Evolutionary conservation across 805 yeast genomes (phyloP), one percentile per base, ranked within the genome.

Genomic region (Candida adriatica): DNA sequence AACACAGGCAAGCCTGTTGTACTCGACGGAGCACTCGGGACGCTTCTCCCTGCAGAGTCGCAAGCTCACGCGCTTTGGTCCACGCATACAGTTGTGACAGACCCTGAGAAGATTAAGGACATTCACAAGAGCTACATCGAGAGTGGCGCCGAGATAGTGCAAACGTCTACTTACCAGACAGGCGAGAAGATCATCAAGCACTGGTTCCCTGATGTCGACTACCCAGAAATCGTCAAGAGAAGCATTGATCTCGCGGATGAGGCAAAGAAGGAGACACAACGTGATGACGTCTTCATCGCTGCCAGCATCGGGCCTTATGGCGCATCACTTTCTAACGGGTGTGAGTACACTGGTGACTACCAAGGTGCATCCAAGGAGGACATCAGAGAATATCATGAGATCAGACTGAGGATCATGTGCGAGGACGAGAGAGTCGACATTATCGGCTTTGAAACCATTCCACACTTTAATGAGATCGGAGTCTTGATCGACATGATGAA

Each of bases 271-370:
- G 39, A 29, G 17, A 13, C 24, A 8, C 20, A 27, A 15, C n/a
- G 16, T 3, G 17, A 18, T 5, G 31, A 33, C 5, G 33, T 47
- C 5, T 46, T 44, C 25, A 62, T 77, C 5, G 73, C 72, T 2
- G 94, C 83, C 0, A 72, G 83, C 6, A 55, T 82, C 22, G 95
- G 94, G 0, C 85, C 94, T 0, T 84, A 73, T 50, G 94, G 88
- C 1, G 82, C 88, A 0, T 74, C 58, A 42, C 48, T 79, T 22
- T 73, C 79, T 18, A 65, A 73, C 40, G 86, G 87, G 1, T 65
- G 79, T 0, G 95, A 84, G 46, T 84, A 78, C 45, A 73, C 78
- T 4, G 94, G 94, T 2, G 64, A 75, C 30, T 82, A 81, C 50
- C 66, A 63, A 8, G 60, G 52, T 16, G 48, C 57, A 3, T 49